Percentiles rank a stretch among this genome's conserved stretches.
Conservation (phyloP, 768 basidiomycete species). For the Xerocomus spinulosus region DNA sequence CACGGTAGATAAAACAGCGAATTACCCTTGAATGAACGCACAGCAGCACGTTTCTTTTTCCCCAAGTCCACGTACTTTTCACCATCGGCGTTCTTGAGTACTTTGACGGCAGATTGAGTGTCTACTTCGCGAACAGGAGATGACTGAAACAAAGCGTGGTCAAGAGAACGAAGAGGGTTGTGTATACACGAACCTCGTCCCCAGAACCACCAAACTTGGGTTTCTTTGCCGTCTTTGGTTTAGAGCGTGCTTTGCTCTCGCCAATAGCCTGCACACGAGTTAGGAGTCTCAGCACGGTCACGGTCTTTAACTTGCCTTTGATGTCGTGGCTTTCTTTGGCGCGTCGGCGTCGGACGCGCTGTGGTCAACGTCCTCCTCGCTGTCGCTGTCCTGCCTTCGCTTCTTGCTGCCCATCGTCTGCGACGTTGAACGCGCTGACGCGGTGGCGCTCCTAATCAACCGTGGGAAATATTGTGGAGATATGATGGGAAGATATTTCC, state of each 20-base stretch:
- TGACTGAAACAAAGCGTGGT: too few species aligned
- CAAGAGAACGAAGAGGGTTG: not conserved
- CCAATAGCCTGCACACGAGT: not conserved
- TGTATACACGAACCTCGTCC: slow-evolving; percentile 7
- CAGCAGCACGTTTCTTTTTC: slow-evolving; percentile 65
- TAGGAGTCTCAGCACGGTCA: not conserved
- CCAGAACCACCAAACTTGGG: slow-evolving; percentile 22
- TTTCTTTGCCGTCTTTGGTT: slow-evolving; percentile 33
- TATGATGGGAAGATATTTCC: slow-evolving; percentile 27
- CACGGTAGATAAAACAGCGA: not conserved
- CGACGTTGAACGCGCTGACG: not conserved
- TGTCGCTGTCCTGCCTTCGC: slow-evolving; percentile 16
- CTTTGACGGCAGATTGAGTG: slow-evolving; percentile 1
- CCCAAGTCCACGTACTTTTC: slow-evolving; percentile 61
- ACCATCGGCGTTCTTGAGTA: slow-evolving; percentile 24
- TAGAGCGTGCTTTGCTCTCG: slow-evolving; percentile 13
- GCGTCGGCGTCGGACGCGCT: slow-evolving; percentile 17
- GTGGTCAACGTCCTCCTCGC: slow-evolving; percentile 8
- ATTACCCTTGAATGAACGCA: slow-evolving; percentile 45
- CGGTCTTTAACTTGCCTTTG: slow-evolving; percentile 11
- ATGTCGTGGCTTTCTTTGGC: slow-evolving; percentile 1
- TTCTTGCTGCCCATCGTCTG: slow-evolving; percentile 15
- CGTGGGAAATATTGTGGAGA: slow-evolving; percentile 2
- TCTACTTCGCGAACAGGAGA: slow-evolving; percentile 3
- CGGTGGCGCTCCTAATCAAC: not conserved